A percentile compares a stretch with the other conserved stretches of the same genome.
Conservation (phyloP, 176 grass and related monocot genomes). For the Calamus simplicifolius region DNA sequence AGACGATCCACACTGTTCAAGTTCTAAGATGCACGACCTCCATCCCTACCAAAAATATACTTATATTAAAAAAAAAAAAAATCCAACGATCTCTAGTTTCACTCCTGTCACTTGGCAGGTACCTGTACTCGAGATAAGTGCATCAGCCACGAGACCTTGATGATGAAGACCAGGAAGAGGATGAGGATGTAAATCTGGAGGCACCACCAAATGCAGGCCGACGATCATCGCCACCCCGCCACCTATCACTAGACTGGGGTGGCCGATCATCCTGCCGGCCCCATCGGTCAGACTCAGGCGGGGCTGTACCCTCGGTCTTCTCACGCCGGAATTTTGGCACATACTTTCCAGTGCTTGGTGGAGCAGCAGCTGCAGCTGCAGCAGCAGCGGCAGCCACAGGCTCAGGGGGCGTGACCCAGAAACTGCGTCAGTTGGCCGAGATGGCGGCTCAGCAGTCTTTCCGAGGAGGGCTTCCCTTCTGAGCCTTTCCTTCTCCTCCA, state of each 20-base stretch:
- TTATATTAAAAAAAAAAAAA: too few species aligned
- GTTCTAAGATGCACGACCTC: too few species aligned
- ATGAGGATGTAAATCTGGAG: background rate
- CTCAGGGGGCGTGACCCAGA: background rate
- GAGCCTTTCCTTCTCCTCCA: conserved; percentile 63
- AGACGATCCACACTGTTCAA: too few species aligned
- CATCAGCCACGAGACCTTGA: background rate
- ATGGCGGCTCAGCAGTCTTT: conserved; percentile 17
- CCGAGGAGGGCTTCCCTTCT: conserved; percentile 44
- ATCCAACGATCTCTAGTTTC: too few species aligned
- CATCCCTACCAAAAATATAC: too few species aligned
- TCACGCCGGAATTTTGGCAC: conserved; percentile 40
- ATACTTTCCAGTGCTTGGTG: conserved; percentile 43
- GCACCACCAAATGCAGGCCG: conserved; percentile 4
- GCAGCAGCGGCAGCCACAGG: conserved; percentile 16
- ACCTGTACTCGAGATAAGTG: background rate
- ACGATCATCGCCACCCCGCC: conserved; percentile 50
- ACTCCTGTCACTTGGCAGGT: background rate
- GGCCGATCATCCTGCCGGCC: conserved; percentile 5
- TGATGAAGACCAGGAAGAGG: conserved; percentile 4
- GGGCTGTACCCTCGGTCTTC: background rate
- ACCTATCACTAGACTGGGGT: conserved; percentile 29
- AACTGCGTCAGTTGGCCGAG: conserved; percentile 1
- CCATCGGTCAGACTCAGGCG: conserved; percentile 20
- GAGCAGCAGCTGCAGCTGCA: conserved; percentile 9